Conservation (phyloP, 306 rosid genomes). For the Pachyrhizus erosus region DNA sequence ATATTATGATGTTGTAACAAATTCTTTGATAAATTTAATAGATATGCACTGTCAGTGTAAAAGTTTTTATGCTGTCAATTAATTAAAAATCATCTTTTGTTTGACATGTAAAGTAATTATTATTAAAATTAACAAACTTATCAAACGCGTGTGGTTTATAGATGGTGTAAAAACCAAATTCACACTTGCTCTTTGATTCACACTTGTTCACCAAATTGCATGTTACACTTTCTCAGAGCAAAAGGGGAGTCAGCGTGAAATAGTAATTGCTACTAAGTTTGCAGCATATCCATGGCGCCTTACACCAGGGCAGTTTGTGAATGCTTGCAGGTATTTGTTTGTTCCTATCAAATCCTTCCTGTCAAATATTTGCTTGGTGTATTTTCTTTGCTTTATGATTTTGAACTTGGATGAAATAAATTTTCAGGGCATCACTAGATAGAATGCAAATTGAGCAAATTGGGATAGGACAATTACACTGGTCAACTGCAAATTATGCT, state of each 20-base stretch:
- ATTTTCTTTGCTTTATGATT: constrained; percentile 5
- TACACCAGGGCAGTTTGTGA: constrained; percentile 82
- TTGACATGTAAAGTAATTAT: not conserved
- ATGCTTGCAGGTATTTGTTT: constrained; percentile 80
- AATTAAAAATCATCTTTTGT: not conserved
- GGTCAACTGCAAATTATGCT: constrained; percentile 96
- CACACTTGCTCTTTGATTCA: constrained; percentile 24
- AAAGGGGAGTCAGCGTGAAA: constrained; percentile 57
- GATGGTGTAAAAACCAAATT: too few species aligned
- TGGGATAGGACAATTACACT: constrained; percentile 93
- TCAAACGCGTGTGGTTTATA: too few species aligned
- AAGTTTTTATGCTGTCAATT: not conserved
- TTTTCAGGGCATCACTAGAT: constrained; percentile 81
- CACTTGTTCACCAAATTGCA: constrained; percentile 23
- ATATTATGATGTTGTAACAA: not conserved
- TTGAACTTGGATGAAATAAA: constrained; percentile 30
- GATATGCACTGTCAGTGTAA: not conserved
- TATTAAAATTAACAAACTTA: not conserved
- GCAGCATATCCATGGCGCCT: constrained; percentile 99
- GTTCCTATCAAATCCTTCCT: constrained; percentile 10
- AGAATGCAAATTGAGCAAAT: constrained; percentile 86
- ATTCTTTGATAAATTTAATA: not conserved
- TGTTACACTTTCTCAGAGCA: constrained; percentile 54
- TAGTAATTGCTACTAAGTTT: constrained; percentile 91
- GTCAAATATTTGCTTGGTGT: not conserved